Evolutionary conservation across 140 eudicot species (phyloP).

Genomic region (Stevia rebaudiana): DNA sequence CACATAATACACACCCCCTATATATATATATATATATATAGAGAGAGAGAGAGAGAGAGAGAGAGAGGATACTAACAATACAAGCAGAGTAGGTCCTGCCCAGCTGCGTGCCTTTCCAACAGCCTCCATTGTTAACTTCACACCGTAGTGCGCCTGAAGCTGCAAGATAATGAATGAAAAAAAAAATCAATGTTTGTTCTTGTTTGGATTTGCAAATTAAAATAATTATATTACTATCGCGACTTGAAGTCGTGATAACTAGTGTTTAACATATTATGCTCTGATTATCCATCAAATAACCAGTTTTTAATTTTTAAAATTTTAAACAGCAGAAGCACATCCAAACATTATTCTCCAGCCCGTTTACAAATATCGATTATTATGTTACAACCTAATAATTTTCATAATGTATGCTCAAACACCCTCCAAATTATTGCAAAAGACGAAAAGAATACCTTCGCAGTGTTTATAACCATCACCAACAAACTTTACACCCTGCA

Average conservation of each 20-base stretch:
- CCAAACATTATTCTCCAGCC: neutral
- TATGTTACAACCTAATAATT: neutral
- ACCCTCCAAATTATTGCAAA: neutral
- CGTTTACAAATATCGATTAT: neutral
- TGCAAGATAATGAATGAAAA: slow-evolving; percentile 15
- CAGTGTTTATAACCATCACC: slow-evolving; percentile 95
- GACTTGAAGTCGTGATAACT: neutral
- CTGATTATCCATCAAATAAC: slow-evolving; percentile 1
- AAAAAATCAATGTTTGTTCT: slow-evolving; percentile 6
- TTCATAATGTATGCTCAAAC: neutral
- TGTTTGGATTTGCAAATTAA: neutral
- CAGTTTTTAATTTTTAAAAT: neutral
- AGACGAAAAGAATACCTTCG: slow-evolving; percentile 52
- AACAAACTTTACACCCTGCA: slow-evolving; percentile 71
- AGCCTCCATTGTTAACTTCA: slow-evolving; percentile 79
- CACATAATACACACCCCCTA: too few species aligned
- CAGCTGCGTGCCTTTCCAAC: slow-evolving; percentile 58
- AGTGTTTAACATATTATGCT: neutral
- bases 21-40: too few species aligned
- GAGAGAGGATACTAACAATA: slow-evolving; percentile 42
- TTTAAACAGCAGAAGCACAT: neutral
- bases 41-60: neutral
- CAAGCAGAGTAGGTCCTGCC: slow-evolving; percentile 81
- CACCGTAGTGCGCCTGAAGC: slow-evolving; percentile 75
- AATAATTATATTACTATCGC: neutral